A percentile compares a stretch with the other conserved stretches of the same genome.
Evolutionary conservation across 768 basidiomycete genomes (phyloP).

Genomic region (Mycena venus): DNA sequence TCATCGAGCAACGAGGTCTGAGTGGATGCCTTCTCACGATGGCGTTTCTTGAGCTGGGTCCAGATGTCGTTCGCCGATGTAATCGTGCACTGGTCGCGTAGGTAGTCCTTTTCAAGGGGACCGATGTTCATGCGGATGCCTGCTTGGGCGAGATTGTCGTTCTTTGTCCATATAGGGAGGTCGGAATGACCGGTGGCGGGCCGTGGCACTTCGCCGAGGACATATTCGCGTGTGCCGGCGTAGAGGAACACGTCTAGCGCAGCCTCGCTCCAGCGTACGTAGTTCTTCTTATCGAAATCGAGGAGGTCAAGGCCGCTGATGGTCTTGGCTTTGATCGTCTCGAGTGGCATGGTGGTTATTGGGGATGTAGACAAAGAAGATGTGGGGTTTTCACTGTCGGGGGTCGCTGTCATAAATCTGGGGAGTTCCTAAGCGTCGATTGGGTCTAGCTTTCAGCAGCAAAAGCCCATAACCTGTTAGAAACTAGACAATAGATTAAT

Average conservation of each 20-base stretch:
- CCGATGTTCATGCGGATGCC: neutral
- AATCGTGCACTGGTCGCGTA: neutral
- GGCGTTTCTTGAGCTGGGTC: slow-evolving; percentile 20
- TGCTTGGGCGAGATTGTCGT: neutral
- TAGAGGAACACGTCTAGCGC: neutral
- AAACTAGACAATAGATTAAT: neutral
- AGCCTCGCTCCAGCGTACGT: neutral
- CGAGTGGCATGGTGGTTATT: too few species aligned
- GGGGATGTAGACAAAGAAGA: too few species aligned
- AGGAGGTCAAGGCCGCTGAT: neutral
- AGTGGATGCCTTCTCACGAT: slow-evolving; percentile 29
- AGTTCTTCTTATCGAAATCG: neutral
- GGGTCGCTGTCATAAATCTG: neutral
- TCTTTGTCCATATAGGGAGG: neutral
- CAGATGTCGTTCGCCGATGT: slow-evolving; percentile 8
- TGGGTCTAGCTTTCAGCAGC: neutral
- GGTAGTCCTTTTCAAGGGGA: neutral
- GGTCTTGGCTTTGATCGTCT: too few species aligned
- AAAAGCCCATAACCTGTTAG: slow-evolving; percentile 10
- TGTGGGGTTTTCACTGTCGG: neutral
- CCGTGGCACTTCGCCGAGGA: too few species aligned
- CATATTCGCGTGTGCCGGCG: too few species aligned
- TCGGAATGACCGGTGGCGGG: neutral
- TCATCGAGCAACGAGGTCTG: slow-evolving; percentile 37
- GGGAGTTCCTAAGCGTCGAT: neutral